Evolutionary conservation across 2,329 filamentous ascomycete genomes (phyloP).

Genomic region (Thielaviopsis euricoi): DNA sequence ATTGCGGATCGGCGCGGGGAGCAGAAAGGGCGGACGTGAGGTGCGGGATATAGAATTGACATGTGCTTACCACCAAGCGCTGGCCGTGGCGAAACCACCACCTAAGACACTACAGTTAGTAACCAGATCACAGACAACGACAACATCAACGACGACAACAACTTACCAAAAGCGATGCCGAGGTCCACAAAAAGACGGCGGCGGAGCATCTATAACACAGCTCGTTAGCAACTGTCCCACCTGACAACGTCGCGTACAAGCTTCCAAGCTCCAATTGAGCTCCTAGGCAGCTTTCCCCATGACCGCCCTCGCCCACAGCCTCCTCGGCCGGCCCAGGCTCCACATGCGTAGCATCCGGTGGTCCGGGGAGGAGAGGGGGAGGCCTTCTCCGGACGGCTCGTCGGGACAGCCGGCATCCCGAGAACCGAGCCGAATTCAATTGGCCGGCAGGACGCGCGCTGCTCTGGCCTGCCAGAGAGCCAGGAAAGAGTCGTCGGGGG

Average conservation of each 20-base stretch:
- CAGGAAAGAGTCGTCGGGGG: too few species aligned
- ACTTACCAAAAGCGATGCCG: conserved; percentile 38
- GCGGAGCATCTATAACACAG: conserved; percentile 36
- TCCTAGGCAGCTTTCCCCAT: background rate
- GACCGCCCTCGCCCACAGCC: too few species aligned
- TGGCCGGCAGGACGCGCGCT: too few species aligned
- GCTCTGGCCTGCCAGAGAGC: too few species aligned
- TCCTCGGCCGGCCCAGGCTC: too few species aligned
- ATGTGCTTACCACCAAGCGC: conserved; percentile 37
- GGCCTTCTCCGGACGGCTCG: too few species aligned
- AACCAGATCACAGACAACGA: background rate
- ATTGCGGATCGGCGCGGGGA: background rate
- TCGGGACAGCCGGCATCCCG: too few species aligned
- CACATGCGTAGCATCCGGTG: background rate
- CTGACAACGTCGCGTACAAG: background rate
- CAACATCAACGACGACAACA: background rate
- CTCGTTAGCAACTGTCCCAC: background rate
- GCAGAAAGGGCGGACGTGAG: too few species aligned
- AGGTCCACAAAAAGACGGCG: conserved; percentile 41
- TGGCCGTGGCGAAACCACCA: conserved; percentile 37
- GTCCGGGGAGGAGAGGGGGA: too few species aligned
- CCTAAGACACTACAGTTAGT: conserved; percentile 21
- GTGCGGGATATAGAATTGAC: background rate
- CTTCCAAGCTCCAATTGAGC: background rate
- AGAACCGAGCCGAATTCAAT: too few species aligned